These are phyloP conservation scores for Oropetium thomaeum DNA, from an alignment of 176 grass and related monocot genomes.

Conservation along the genomic window DNA sequence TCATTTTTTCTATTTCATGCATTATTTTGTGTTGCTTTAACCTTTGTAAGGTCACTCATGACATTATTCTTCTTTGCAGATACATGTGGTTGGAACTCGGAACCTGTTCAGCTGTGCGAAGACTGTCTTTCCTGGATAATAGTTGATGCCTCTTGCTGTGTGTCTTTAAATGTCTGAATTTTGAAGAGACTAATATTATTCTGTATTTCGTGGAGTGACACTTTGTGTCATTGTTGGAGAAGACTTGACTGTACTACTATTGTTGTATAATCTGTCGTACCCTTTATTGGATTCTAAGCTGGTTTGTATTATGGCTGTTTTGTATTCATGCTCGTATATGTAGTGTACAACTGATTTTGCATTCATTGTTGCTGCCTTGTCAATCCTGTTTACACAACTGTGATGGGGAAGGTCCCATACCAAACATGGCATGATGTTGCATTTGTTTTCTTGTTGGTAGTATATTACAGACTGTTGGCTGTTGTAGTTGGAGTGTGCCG, in stretches of 20 bases:
- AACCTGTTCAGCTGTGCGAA: slow-evolving; percentile 11
- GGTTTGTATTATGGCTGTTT: neutral
- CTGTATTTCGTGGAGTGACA: neutral
- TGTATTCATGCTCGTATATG: neutral
- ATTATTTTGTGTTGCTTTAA: neutral
- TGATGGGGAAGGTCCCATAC: neutral
- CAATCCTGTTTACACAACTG: neutral
- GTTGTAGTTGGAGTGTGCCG: neutral
- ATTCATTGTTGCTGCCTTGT: neutral
- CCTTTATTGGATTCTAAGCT: slow-evolving; percentile 1
- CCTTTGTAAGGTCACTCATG: neutral
- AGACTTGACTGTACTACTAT: neutral
- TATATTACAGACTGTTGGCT: neutral
- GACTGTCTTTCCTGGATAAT: slow-evolving; percentile 29
- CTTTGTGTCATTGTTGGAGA: neutral
- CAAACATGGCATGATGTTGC: neutral
- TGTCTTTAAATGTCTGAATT: slow-evolving; percentile 4
- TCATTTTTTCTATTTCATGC: neutral
- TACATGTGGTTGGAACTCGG: slow-evolving; percentile 7
- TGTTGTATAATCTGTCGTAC: neutral
- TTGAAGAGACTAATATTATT: slow-evolving; percentile 2
- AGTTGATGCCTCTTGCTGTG: slow-evolving; percentile 11
- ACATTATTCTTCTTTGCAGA: slow-evolving; percentile 28
- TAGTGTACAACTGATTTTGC: neutral
- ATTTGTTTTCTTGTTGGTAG: neutral